phyloP scores from a whole-genome alignment of 2,329 filamentous ascomycete genomes.

The Fusarium sp. region DNA sequence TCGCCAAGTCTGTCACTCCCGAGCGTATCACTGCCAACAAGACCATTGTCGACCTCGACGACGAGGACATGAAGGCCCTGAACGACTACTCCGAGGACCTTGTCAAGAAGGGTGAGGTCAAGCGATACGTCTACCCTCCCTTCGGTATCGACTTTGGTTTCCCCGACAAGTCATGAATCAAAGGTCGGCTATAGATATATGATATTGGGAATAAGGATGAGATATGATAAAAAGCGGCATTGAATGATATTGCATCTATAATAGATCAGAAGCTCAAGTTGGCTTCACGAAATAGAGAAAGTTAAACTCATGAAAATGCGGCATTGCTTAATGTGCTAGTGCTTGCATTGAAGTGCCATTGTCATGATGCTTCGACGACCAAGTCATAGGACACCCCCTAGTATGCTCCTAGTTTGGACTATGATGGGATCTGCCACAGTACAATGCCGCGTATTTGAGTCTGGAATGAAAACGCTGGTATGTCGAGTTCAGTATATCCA shows the following conservation, averaged over 20 bases:
- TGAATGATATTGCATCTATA: slow-evolving; percentile 4
- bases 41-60: slow-evolving; percentile 71
- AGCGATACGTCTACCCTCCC: slow-evolving; percentile 73
- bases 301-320: not conserved
- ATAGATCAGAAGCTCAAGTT: slow-evolving; percentile 7
- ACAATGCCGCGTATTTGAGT: not conserved
- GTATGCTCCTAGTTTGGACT: not conserved
- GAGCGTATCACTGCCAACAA: slow-evolving; percentile 76
- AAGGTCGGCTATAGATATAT: slow-evolving; percentile 19
- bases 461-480: not conserved
- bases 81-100: slow-evolving; percentile 64
- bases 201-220: not conserved
- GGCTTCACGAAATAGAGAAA: slow-evolving; percentile 3
- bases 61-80: slow-evolving; percentile 68
- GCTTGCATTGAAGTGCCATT: not conserved
- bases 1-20: slow-evolving; percentile 77
- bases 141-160: slow-evolving; percentile 77
- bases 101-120: slow-evolving; percentile 59
- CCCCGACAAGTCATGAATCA: slow-evolving; percentile 66
- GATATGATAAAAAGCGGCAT: slow-evolving; percentile 15
- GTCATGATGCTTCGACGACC: not conserved
- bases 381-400: no score
- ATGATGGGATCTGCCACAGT: not conserved
- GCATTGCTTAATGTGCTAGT: not conserved
- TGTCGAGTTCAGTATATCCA: not conserved